phyloP scores from a whole-genome alignment of 192 early-diverging fungal species.

The Backusella tarrabulga region DNA sequence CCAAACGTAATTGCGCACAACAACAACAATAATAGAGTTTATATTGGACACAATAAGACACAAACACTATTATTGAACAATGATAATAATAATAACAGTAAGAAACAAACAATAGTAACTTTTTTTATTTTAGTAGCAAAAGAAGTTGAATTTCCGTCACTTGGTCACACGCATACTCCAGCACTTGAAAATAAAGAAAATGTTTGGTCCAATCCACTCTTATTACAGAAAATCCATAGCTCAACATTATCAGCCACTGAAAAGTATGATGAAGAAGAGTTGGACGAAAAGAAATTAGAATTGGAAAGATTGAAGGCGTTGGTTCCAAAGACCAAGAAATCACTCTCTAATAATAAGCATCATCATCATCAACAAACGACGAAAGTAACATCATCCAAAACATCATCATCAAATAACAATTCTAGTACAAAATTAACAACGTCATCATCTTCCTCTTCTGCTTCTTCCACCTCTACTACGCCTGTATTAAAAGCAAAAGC shows the following conservation, averaged over 20 bases:
- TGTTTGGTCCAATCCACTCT: constrained; percentile 3
- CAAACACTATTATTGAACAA: neutral
- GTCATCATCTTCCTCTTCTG: constrained; percentile 2
- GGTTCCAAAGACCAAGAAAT: constrained; percentile 12
- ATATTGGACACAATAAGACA: neutral
- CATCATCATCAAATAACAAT: neutral
- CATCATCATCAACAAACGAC: neutral
- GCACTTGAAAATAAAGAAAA: neutral
- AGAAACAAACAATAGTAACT: neutral
- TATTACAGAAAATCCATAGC: constrained; percentile 8
- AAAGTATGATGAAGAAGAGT: constrained; percentile 8
- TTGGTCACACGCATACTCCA: neutral
- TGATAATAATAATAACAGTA: neutral
- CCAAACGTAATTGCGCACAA: constrained; percentile 4
- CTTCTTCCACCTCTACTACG: neutral
- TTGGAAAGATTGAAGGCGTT: constrained; percentile 11
- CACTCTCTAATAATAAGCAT: neutral
- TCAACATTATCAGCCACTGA: neutral
- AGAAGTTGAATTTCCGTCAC: constrained; percentile 4
- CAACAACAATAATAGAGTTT: neutral
- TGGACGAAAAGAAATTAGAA: constrained; percentile 1
- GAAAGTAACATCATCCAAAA: neutral
- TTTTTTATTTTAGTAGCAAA: constrained; percentile 3
- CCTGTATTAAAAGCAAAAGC: neutral
- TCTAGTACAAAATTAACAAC: neutral